Conservation (phyloP, 164 flowering plant species). For the Brasenia schreberi region DNA sequence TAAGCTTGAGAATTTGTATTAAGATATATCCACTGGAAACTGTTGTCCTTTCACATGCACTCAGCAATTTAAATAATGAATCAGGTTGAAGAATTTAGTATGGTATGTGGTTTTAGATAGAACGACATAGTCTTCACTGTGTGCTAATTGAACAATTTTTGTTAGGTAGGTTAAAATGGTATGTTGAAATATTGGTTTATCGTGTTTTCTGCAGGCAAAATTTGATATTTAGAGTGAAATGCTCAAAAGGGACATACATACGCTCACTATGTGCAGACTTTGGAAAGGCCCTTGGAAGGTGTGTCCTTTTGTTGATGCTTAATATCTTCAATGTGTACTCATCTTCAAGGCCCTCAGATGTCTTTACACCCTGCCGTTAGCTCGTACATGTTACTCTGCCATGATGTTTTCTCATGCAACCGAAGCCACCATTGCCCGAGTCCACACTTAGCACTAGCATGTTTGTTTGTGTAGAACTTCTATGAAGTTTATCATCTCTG, state of each 20-base stretch:
- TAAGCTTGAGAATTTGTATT: not conserved
- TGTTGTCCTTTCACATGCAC: not conserved
- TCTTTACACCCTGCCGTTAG: too few species aligned
- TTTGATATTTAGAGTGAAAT: conserved; percentile 72
- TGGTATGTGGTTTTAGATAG: not conserved
- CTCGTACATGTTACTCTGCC: too few species aligned
- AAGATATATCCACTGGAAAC: not conserved
- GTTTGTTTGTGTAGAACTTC: too few species aligned
- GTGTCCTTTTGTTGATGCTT: not conserved
- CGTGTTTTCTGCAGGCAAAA: conserved; percentile 56
- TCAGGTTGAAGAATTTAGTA: not conserved
- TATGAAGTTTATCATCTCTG: too few species aligned
- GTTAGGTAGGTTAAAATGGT: too few species aligned
- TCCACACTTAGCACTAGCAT: too few species aligned
- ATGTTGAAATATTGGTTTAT: not conserved
- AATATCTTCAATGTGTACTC: too few species aligned
- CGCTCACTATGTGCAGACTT: conserved; percentile 92
- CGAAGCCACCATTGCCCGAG: too few species aligned
- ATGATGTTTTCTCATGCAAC: too few species aligned
- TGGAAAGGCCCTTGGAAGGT: conserved; percentile 88
- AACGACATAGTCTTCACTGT: not conserved
- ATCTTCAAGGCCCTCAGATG: too few species aligned
- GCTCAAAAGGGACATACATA: conserved; percentile 96
- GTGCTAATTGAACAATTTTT: too few species aligned
- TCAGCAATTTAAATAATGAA: not conserved